Percentiles rank a stretch among this genome's conserved stretches.
These are phyloP conservation scores for Pseudogymnoascus sp. DNA, from an alignment of 2,329 filamentous ascomycete genomes.

Conservation along the genomic window DNA sequence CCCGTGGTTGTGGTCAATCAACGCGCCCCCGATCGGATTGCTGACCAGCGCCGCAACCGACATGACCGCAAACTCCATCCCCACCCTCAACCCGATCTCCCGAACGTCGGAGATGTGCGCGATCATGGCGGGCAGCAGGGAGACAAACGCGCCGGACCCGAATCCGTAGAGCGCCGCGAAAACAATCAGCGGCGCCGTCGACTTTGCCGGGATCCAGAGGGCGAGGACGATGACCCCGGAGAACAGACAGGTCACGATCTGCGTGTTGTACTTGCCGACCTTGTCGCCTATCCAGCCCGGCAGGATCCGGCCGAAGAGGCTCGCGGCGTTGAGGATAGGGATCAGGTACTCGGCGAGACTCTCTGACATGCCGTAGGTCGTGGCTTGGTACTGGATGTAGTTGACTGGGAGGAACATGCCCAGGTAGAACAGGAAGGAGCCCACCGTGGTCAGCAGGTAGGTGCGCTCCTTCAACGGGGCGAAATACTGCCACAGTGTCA, in stretches of 20 bases:
- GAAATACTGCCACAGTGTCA: conserved; percentile 25
- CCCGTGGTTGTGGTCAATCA: conserved; percentile 41
- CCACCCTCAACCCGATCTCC: conserved; percentile 60
- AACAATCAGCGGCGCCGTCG: conserved; percentile 21
- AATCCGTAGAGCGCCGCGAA: conserved; percentile 28
- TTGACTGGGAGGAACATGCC: conserved; percentile 23
- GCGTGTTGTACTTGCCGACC: conserved; percentile 27
- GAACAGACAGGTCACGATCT: conserved; percentile 18
- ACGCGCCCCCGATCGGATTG: conserved; percentile 57
- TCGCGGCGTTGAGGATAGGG: conserved; percentile 38
- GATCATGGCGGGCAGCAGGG: conserved; percentile 17
- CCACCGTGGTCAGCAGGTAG: conserved; percentile 36
- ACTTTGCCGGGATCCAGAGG: conserved; percentile 25
- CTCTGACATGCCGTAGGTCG: conserved; percentile 33
- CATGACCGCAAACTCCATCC: conserved; percentile 52
- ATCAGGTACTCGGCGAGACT: conserved; percentile 41
- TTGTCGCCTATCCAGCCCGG: conserved; percentile 29
- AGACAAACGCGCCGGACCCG: conserved; percentile 29
- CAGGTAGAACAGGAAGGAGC: conserved; percentile 33
- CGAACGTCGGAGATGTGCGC: conserved; percentile 45
- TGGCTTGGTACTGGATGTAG: conserved; percentile 26
- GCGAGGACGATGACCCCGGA: conserved; percentile 24
- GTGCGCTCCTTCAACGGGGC: conserved; percentile 28
- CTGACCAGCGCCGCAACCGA: conserved; percentile 58
- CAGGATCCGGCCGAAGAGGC: conserved; percentile 29